phyloP scores from a whole-genome alignment of 352 stramenopile genomes.

The Phytopythium oedochilum region DNA sequence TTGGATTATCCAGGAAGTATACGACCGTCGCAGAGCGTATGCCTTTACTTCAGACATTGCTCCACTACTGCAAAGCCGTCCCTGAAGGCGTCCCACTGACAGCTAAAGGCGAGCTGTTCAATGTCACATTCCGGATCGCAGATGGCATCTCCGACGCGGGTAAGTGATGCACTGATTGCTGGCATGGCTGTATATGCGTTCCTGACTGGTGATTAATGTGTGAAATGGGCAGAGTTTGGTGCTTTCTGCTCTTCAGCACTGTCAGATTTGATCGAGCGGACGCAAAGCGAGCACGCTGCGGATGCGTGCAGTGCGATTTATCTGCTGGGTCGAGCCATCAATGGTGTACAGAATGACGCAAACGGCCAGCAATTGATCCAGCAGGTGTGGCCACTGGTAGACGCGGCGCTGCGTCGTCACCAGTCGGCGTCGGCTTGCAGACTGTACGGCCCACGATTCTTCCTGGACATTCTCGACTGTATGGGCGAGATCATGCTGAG shows the following conservation, averaged over 20 bases:
- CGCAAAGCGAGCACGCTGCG: constrained; percentile 21
- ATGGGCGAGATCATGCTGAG: constrained; percentile 9
- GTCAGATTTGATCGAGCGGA: constrained; percentile 18
- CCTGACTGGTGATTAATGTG: constrained; percentile 5
- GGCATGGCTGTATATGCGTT: background rate
- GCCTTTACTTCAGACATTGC: constrained; percentile 29
- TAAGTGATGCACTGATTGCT: constrained; percentile 10
- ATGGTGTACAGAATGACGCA: constrained; percentile 26
- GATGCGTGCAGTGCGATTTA: constrained; percentile 28
- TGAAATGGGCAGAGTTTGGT: constrained; percentile 32
- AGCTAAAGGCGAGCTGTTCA: constrained; percentile 45
- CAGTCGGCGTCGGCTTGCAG: constrained; percentile 22
- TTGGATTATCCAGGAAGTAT: constrained; percentile 42
- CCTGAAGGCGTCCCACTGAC: constrained; percentile 11
- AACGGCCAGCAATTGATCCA: constrained; percentile 28
- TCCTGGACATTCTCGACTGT: constrained; percentile 33
- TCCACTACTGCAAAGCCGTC: constrained; percentile 15
- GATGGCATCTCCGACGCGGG: constrained; percentile 36
- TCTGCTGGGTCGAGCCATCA: constrained; percentile 52
- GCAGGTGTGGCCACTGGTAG: constrained; percentile 50
- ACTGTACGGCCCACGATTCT: constrained; percentile 38
- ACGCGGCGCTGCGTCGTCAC: constrained; percentile 25
- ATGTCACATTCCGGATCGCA: constrained; percentile 56
- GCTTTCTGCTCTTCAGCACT: constrained; percentile 48
- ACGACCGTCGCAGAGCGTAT: constrained; percentile 45